Evolutionary conservation across 1,139 yeast genomes (phyloP).

Genomic region (Scheffersomyces illinoinensis): DNA sequence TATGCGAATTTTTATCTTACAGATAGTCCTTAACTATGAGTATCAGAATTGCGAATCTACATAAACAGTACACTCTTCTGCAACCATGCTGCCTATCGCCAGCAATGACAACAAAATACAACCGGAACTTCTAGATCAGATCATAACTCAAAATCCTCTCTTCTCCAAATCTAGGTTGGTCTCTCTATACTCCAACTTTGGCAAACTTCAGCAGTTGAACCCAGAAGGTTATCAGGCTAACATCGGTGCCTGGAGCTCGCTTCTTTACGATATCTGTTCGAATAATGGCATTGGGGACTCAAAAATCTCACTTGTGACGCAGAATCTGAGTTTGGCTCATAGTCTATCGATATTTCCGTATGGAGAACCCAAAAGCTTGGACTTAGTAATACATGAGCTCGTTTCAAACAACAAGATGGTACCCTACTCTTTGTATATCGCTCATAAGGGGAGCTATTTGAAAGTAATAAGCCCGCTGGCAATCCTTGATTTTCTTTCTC

Average conservation of each 20-base stretch:
- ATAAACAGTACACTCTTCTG: neutral
- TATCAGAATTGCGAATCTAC: neutral
- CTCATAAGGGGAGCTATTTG: slow-evolving; percentile 3
- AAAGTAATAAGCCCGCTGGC: neutral
- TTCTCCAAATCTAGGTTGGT: slow-evolving; percentile 53
- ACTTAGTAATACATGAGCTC: slow-evolving; percentile 26
- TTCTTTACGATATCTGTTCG: slow-evolving; percentile 24
- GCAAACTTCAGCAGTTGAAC: slow-evolving; percentile 50
- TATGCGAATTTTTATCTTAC: neutral
- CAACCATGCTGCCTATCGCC: neutral
- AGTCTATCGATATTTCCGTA: slow-evolving; percentile 25
- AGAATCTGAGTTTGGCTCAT: slow-evolving; percentile 20
- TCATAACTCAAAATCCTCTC: slow-evolving; percentile 11
- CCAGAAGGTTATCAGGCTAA: slow-evolving; percentile 74
- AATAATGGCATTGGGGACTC: slow-evolving; percentile 16
- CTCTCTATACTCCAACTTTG: slow-evolving; percentile 68
- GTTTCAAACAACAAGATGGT: slow-evolving; percentile 20
- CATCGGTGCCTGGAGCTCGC: slow-evolving; percentile 57
- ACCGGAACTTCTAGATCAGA: neutral
- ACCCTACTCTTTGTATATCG: slow-evolving; percentile 22
- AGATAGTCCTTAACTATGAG: neutral
- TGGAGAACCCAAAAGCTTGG: slow-evolving; percentile 32
- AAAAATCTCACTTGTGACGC: slow-evolving; percentile 21
- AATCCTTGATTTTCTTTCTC: slow-evolving; percentile 17
- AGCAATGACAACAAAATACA: neutral